These are phyloP conservation scores for Brettanomyces sp. DNA, from an alignment of 805 yeast species.

Conservation along the genomic window DNA sequence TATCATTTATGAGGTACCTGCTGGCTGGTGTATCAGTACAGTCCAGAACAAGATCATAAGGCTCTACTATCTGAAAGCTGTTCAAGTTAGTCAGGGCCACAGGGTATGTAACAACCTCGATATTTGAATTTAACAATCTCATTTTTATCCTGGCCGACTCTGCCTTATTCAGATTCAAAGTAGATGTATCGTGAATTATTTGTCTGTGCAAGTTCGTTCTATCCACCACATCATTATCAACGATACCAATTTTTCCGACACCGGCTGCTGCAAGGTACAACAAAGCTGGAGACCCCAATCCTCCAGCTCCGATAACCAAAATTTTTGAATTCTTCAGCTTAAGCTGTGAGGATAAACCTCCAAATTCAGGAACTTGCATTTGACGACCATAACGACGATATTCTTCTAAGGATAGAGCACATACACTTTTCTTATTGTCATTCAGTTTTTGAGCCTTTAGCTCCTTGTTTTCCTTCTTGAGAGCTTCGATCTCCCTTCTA, in stretches of 20 bases:
- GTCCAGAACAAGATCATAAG: conserved; percentile 74
- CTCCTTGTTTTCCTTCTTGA: neutral
- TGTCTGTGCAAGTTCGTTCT: conserved; percentile 84
- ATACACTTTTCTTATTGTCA: too few species aligned
- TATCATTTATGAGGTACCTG: conserved; percentile 80
- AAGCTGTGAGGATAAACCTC: conserved; percentile 44
- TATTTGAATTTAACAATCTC: conserved; percentile 55
- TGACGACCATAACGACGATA: conserved; percentile 86
- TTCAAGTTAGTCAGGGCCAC: conserved; percentile 43
- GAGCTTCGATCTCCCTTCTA: neutral
- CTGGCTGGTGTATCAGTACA: conserved; percentile 92
- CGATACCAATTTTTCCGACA: conserved; percentile 73
- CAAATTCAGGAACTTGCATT: conserved; percentile 82
- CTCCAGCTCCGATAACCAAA: conserved; percentile 92
- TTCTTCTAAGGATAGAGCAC: conserved; percentile 43
- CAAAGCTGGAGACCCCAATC: conserved; percentile 88
- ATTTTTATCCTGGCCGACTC: conserved; percentile 64
- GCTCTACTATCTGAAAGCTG: conserved; percentile 50
- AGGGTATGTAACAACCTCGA: conserved; percentile 43
- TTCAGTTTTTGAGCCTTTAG: neutral
- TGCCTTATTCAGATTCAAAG: conserved; percentile 64
- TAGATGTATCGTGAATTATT: conserved; percentile 60
- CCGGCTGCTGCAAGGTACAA: conserved; percentile 85
- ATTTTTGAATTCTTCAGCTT: conserved; percentile 48
- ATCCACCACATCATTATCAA: conserved; percentile 83